Conservation (phyloP, 2,329 filamentous ascomycete species). For the Aspergillus versicolor region DNA sequence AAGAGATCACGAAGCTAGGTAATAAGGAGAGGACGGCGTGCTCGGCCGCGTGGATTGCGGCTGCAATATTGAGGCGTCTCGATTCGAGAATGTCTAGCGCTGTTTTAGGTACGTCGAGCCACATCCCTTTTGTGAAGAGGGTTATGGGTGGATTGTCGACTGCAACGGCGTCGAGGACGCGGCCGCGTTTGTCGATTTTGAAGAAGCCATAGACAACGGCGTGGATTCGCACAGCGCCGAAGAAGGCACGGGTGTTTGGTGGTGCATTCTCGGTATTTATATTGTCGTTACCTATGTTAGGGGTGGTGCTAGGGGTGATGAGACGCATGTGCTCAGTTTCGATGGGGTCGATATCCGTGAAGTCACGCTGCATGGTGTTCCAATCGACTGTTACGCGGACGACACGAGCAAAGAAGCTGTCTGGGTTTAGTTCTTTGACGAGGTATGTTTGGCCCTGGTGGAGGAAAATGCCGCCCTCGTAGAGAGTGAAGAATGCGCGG, state of each 20-base stretch:
- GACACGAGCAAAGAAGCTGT: slow-evolving; percentile 79
- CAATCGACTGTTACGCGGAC: slow-evolving; percentile 89
- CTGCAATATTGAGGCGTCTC: slow-evolving; percentile 75
- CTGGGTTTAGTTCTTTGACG: slow-evolving; percentile 82
- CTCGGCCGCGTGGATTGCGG: slow-evolving; percentile 90
- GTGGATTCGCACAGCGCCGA: slow-evolving; percentile 80
- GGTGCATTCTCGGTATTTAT: neutral
- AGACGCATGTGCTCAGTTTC: slow-evolving; percentile 84
- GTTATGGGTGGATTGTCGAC: slow-evolving; percentile 93
- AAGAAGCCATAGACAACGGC: slow-evolving; percentile 95
- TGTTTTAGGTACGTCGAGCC: slow-evolving; percentile 81
- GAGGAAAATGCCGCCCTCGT: slow-evolving; percentile 94
- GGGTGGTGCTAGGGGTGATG: slow-evolving; percentile 47
- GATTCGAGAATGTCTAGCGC: slow-evolving; percentile 77
- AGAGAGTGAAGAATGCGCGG: slow-evolving; percentile 91
- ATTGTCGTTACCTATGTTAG: neutral
- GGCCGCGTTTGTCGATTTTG: slow-evolving; percentile 83
- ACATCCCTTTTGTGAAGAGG: slow-evolving; percentile 83
- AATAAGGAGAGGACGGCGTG: slow-evolving; percentile 85
- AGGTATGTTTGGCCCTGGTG: slow-evolving; percentile 94
- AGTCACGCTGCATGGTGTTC: slow-evolving; percentile 91
- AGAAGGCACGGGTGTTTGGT: slow-evolving; percentile 66
- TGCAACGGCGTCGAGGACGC: slow-evolving; percentile 86
- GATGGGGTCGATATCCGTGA: slow-evolving; percentile 87
- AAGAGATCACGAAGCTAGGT: slow-evolving; percentile 85